Percentiles rank a stretch among this genome's conserved stretches.
Evolutionary conservation across 306 rosid genomes (phyloP).

Genomic region (Medicago lupulina): DNA sequence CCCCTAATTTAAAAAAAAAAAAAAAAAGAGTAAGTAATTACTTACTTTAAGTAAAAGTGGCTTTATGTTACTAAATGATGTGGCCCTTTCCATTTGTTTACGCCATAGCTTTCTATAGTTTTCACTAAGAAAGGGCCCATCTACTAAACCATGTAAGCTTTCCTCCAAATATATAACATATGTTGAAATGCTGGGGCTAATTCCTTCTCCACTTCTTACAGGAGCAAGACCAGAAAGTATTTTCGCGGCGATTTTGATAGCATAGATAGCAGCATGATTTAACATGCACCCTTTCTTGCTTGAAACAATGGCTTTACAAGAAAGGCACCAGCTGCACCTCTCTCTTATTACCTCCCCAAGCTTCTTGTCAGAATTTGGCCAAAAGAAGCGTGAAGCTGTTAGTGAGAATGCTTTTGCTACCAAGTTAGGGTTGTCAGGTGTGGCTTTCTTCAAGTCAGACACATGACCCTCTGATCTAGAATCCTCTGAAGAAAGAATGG

Average conservation of each 20-base stretch:
- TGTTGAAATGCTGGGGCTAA: constrained; percentile 67
- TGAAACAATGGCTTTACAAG: constrained; percentile 73
- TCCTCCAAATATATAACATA: constrained; percentile 82
- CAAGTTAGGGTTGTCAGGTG: constrained; percentile 58
- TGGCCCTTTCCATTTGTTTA: constrained; percentile 62
- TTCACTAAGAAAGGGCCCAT: constrained; percentile 72
- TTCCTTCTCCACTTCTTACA: constrained; percentile 78
- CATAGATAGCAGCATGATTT: constrained; percentile 85
- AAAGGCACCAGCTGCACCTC: constrained; percentile 98
- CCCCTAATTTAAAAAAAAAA: neutral
- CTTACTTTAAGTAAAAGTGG: constrained; percentile 76
- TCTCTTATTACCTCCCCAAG: constrained; percentile 92
- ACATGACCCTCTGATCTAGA: constrained; percentile 63
- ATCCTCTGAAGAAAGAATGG: constrained; percentile 75
- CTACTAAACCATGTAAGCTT: constrained; percentile 66
- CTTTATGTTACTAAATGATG: constrained; percentile 62
- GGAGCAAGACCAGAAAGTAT: constrained; percentile 66
- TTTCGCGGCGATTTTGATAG: constrained; percentile 80
- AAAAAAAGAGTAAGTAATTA: constrained; percentile 25
- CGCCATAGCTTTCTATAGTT: constrained; percentile 71
- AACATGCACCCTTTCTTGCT: constrained; percentile 96
- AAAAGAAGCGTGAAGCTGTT: constrained; percentile 85
- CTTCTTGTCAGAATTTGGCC: constrained; percentile 93
- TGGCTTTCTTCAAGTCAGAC: constrained; percentile 58
- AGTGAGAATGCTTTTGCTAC: constrained; percentile 83